These are phyloP conservation scores for Musa balbisiana DNA, from an alignment of 202 grass and related monocot species.

Conservation along the genomic window DNA sequence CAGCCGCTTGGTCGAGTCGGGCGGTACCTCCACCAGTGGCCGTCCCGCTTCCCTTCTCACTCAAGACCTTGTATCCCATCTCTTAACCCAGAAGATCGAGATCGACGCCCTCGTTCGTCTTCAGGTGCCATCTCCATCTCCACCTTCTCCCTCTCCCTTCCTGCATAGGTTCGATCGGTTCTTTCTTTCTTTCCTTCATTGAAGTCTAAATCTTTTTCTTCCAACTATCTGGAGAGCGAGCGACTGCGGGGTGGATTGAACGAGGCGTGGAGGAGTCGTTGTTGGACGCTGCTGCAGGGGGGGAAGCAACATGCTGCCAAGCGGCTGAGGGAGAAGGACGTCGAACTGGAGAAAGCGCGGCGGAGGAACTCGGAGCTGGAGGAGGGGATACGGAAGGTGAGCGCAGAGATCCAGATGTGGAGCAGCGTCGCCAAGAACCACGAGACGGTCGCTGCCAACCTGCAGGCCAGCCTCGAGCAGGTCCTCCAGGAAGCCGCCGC, in stretches of 20 bases:
- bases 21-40: slow-evolving; percentile 37
- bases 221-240: slow-evolving; percentile 26
- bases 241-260: slow-evolving; percentile 27
- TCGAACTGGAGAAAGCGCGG: slow-evolving; percentile 27
- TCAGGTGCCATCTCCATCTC: slow-evolving; percentile 17
- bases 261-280: slow-evolving; percentile 26
- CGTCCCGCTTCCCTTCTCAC: neutral
- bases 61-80: slow-evolving; percentile 19
- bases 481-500: slow-evolving; percentile 8
- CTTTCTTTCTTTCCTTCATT: neutral
- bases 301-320: slow-evolving; percentile 17
- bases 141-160: too few species aligned
- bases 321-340: slow-evolving; percentile 33
- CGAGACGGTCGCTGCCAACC: slow-evolving; percentile 35
- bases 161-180: neutral
- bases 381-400: slow-evolving; percentile 33
- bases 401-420: slow-evolving; percentile 43
- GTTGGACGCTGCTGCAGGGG: slow-evolving; percentile 16
- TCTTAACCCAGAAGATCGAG: slow-evolving; percentile 33
- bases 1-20: slow-evolving; percentile 13
- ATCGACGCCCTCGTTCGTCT: slow-evolving; percentile 35
- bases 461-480: slow-evolving; percentile 47
- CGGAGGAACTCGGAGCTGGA: slow-evolving; percentile 38
- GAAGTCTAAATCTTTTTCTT: neutral
- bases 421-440: slow-evolving; percentile 39